These are phyloP conservation scores for Cladosporium velox DNA, from an alignment of 2,329 filamentous ascomycete genomes.

Conservation along the genomic window DNA sequence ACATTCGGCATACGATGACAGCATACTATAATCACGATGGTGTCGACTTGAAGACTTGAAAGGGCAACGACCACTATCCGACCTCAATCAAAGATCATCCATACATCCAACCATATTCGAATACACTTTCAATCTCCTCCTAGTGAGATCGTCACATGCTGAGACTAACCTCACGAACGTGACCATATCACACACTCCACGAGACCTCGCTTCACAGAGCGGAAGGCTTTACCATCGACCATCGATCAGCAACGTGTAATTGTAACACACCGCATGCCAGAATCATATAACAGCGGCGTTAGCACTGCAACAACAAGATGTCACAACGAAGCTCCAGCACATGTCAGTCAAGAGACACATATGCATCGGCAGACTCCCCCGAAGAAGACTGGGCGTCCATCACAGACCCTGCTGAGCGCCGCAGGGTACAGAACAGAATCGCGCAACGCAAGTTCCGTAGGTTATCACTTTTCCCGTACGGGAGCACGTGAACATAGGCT, in stretches of 20 bases:
- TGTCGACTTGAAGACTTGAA: conserved; percentile 1
- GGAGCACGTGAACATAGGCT: background rate
- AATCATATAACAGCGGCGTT: background rate
- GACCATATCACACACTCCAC: background rate
- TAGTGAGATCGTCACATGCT: background rate
- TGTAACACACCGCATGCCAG: background rate
- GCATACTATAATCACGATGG: background rate
- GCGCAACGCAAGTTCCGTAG: conserved; percentile 75
- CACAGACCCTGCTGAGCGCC: conserved; percentile 68
- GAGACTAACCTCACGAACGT: background rate
- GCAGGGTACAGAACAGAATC: conserved; percentile 74
- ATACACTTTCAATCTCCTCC: background rate
- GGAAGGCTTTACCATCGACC: background rate
- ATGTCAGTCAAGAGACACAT: conserved; percentile 4
- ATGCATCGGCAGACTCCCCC: conserved; percentile 19
- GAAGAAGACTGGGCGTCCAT: conserved; percentile 70
- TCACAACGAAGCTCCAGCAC: conserved; percentile 6
- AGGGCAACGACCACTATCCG: background rate
- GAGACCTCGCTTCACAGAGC: background rate
- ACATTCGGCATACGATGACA: background rate
- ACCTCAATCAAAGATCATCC: background rate
- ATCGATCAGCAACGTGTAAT: background rate
- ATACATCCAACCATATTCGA: background rate
- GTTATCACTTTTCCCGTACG: conserved; percentile 36
- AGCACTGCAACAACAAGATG: background rate